Base-by-base conservation (phyloP, 352 stramenopile genomes). In the Aphanomyces invadans region DNA sequence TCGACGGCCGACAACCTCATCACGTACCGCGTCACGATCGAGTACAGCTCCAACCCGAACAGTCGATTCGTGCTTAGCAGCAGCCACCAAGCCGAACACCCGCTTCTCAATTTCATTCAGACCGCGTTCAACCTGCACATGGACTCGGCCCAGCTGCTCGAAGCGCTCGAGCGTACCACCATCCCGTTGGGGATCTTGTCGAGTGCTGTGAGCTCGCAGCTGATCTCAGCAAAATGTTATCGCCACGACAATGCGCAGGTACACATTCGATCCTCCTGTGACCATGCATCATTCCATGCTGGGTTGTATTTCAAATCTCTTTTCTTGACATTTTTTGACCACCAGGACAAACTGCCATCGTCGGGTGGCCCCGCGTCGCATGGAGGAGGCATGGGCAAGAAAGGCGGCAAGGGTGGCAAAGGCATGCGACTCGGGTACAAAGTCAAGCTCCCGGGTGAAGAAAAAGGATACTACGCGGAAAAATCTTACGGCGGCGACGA, bases 1-100 rank as follows among this genome's bases (percentile, higher is more conserved):
- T 88, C 81, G n/a, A 88, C 78, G 15, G 75, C 78, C 23, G 81
- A 93, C 62, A 83, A 81, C 17, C 77, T 84, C 65, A 79, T 88
- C 28, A 90, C 77, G 15, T 93, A 93, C 62, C 81, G 84, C 52
- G 81, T 88, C 42, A 87, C 73, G 48, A 87, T 93, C 57, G 82
- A 93, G 69, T 91, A 90, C 68, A n/a, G n/a, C n/a, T n/a, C n/a
- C n/a, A 91, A 91, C 69, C 84, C 90, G 69, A 93, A 91, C 74
- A 91, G 90, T 79, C 81, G 81, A 0, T 90, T 93, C 52, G 82
- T 93, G 33, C 78, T 93, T 33, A 90, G 88, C 69, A 91, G 90
- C 75, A 93, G 84, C 70, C 84, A 92, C 77, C 89, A 91, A 65
- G 81, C 81, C 0, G 84, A 93, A 55, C 84, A 93, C 55, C 84